These are phyloP conservation scores for Macrocybe gigantea DNA, from an alignment of 768 basidiomycete genomes.

Conservation along the genomic window DNA sequence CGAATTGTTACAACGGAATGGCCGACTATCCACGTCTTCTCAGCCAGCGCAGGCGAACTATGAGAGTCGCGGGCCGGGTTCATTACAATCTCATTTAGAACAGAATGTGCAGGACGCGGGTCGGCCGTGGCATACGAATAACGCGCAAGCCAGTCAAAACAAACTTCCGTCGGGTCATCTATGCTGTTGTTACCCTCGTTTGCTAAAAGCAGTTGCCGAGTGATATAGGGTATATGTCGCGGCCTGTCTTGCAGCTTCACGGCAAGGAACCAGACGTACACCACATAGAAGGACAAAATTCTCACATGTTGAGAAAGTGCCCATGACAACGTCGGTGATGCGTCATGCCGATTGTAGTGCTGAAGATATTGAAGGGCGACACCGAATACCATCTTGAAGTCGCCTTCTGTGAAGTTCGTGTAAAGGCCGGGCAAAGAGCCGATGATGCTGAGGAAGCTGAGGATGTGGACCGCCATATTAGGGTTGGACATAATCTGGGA, in stretches of 20 bases:
- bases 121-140: slow-evolving; percentile 94
- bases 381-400: slow-evolving; percentile 92
- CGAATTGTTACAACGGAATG: slow-evolving; percentile 82
- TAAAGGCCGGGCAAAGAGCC: slow-evolving; percentile 77
- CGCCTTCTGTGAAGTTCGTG: slow-evolving; percentile 84
- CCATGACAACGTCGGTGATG: slow-evolving; percentile 65
- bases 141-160: slow-evolving; percentile 95
- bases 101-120: slow-evolving; percentile 77
- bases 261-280: slow-evolving; percentile 94
- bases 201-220: slow-evolving; percentile 78
- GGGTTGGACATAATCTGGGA: slow-evolving; percentile 93
- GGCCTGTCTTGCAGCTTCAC: slow-evolving; percentile 78
- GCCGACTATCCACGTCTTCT: slow-evolving; percentile 85
- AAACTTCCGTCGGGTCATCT: slow-evolving; percentile 92
- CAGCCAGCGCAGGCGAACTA: slow-evolving; percentile 35
- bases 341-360: slow-evolving; percentile 68
- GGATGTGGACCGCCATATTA: slow-evolving; percentile 92
- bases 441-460: slow-evolving; percentile 84
- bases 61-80: slow-evolving; percentile 33
- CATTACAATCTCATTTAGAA: slow-evolving; percentile 77
- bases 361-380: slow-evolving; percentile 93
- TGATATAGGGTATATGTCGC: slow-evolving; percentile 79
- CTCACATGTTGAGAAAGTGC: slow-evolving; percentile 89
- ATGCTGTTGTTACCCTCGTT: slow-evolving; percentile 69
- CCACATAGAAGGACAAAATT: slow-evolving; percentile 81